These are phyloP conservation scores for Suhomyces panamericanus DNA, from an alignment of 1,139 yeast species.

Conservation along the genomic window DNA sequence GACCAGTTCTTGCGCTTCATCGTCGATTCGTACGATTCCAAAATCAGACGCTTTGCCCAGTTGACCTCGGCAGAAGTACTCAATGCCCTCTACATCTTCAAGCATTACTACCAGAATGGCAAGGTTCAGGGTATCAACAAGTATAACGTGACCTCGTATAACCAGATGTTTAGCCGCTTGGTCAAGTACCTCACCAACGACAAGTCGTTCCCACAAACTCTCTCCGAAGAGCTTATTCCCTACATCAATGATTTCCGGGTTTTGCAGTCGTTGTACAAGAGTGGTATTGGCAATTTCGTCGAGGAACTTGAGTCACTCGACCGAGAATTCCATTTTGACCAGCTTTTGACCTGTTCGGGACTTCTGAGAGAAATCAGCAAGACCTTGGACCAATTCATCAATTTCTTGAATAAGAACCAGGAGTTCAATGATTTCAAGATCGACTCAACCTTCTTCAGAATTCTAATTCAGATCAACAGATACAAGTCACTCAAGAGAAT, in stretches of 20 bases:
- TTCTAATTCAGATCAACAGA: slow-evolving; percentile 29
- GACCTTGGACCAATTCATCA: slow-evolving; percentile 24
- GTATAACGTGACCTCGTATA: slow-evolving; percentile 21
- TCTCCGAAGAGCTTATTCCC: slow-evolving; percentile 18
- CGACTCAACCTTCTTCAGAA: slow-evolving; percentile 22
- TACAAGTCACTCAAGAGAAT: slow-evolving; percentile 26
- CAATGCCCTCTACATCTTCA: slow-evolving; percentile 32
- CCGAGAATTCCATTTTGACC: slow-evolving; percentile 24
- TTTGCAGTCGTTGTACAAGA: slow-evolving; percentile 20
- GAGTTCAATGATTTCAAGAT: slow-evolving; percentile 13
- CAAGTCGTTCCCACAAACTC: slow-evolving; percentile 14
- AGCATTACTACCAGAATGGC: slow-evolving; percentile 25
- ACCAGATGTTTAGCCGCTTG: slow-evolving; percentile 25
- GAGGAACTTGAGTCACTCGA: slow-evolving; percentile 28
- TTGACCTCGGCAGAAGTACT: slow-evolving; percentile 31
- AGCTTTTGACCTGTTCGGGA: slow-evolving; percentile 15
- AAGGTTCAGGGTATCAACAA: slow-evolving; percentile 21
- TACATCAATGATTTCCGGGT: slow-evolving; percentile 10
- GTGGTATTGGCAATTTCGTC: slow-evolving; percentile 27
- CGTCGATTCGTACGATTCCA: slow-evolving; percentile 23
- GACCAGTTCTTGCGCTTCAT: slow-evolving; percentile 26
- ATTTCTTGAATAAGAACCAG: slow-evolving; percentile 15
- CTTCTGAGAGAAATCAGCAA: slow-evolving; percentile 23
- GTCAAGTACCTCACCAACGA: slow-evolving; percentile 10
- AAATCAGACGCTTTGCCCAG: slow-evolving; percentile 25